Evolutionary conservation across 2,329 filamentous ascomycete genomes (phyloP).

Genomic region (Fusarium chaquense): DNA sequence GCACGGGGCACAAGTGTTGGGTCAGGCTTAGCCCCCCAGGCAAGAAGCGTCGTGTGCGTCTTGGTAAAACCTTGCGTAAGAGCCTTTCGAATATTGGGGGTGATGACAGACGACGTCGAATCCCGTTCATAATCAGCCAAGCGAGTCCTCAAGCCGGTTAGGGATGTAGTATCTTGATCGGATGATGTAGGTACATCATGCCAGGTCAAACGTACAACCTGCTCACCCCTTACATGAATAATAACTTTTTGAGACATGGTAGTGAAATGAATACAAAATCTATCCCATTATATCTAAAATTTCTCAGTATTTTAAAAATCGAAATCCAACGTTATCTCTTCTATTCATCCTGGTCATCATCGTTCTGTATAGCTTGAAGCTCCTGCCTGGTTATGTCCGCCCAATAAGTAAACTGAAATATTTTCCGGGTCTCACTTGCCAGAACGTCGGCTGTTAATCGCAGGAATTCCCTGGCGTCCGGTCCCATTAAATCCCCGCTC

Average conservation of each 20-base stretch:
- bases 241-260: not conserved
- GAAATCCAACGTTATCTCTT: no score
- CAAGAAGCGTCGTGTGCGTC: no score
- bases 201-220: not conserved
- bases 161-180: not conserved
- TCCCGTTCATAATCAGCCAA: no score
- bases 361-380: no score
- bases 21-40: no score
- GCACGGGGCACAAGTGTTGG: no score
- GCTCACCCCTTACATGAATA: not conserved
- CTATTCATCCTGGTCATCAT: no score
- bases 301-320: not conserved
- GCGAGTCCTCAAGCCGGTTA: no score
- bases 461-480: conserved; percentile 4
- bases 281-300: not conserved
- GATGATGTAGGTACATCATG: no score
- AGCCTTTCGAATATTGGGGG: no score
- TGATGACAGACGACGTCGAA: no score
- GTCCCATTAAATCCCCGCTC: not conserved
- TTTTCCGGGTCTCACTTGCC: not conserved
- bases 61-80: no score
- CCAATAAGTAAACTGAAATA: conserved; percentile 36
- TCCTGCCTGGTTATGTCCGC: not conserved
- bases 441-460: conserved; percentile 14
- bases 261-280: not conserved